Percentiles rank a stretch among this genome's conserved stretches.
Conservation (phyloP, 2,329 filamentous ascomycete genomes). For the Xylaria multiplex region DNA sequence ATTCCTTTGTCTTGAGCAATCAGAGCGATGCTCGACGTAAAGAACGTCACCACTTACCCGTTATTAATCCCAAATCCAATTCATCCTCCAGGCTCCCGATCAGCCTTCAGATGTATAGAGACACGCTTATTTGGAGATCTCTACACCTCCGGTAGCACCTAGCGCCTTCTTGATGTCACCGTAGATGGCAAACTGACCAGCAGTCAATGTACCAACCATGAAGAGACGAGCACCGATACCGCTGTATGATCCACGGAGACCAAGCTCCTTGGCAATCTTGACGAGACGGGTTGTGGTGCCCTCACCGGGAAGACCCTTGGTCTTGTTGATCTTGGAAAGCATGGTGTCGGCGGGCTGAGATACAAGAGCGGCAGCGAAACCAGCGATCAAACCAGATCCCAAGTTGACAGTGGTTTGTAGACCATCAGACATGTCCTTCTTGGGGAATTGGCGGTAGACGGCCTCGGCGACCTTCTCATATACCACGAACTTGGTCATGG, state of each 20-base stretch:
- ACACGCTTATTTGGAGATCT: slow-evolving; percentile 57
- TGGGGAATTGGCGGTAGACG: slow-evolving; percentile 70
- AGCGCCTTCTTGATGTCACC: slow-evolving; percentile 60
- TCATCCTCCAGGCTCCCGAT: slow-evolving; percentile 7
- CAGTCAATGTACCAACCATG: slow-evolving; percentile 76
- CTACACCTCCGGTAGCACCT: slow-evolving; percentile 70
- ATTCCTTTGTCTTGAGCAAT: background rate
- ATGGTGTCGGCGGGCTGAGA: slow-evolving; percentile 83
- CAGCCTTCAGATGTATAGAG: background rate
- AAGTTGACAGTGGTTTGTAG: slow-evolving; percentile 77
- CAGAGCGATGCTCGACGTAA: slow-evolving; percentile 9
- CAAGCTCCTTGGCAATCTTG: slow-evolving; percentile 80
- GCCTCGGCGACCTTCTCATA: slow-evolving; percentile 79
- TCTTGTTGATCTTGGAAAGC: slow-evolving; percentile 87
- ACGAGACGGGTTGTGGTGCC: slow-evolving; percentile 75
- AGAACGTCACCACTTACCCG: slow-evolving; percentile 40
- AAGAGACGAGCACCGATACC: slow-evolving; percentile 80
- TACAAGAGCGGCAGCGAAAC: slow-evolving; percentile 79
- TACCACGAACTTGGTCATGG: slow-evolving; percentile 84
- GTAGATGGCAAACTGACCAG: slow-evolving; percentile 80
- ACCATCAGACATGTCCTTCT: slow-evolving; percentile 66
- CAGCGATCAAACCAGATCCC: slow-evolving; percentile 77
- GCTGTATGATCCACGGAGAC: slow-evolving; percentile 72
- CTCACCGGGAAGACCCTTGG: slow-evolving; percentile 77
- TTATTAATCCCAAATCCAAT: slow-evolving; percentile 39